phyloP scores from a whole-genome alignment of 2,329 filamentous ascomycete species.

The Nemania sp. region DNA sequence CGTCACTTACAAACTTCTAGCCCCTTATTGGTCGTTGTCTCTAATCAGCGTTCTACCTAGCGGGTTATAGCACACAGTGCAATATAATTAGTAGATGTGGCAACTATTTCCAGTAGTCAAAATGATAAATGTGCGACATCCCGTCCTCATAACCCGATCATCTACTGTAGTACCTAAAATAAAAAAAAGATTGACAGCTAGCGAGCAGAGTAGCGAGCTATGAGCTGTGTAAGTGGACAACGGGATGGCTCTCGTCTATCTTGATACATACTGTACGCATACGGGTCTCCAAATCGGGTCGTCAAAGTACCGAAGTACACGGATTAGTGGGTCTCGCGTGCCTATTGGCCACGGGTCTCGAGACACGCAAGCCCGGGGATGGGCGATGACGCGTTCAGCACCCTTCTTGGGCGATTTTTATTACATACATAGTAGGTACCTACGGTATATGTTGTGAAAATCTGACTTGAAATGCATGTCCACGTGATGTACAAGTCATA shows the following conservation, averaged over 20 bases:
- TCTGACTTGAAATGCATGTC: background rate
- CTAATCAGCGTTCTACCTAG: background rate
- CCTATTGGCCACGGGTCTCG: slow-evolving; percentile 2
- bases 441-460: too few relatives aligned
- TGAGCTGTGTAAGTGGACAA: too few relatives aligned
- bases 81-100: slow-evolving; percentile 1
- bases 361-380: slow-evolving; percentile 13
- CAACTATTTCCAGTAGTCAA: background rate
- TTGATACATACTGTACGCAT: background rate
- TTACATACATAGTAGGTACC: background rate
- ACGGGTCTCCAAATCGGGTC: slow-evolving; percentile 3
- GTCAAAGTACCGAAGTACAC: background rate
- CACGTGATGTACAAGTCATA: slow-evolving; percentile 27
- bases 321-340: background rate
- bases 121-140: slow-evolving; percentile 4
- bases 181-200: too few relatives aligned
- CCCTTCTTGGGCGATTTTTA: slow-evolving; percentile 1
- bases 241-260: background rate
- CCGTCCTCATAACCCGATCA: background rate
- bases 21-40: background rate
- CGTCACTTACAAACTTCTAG: background rate
- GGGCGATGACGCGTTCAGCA: slow-evolving; percentile 11
- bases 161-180: background rate
- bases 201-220: too few relatives aligned
- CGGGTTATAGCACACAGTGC: too few relatives aligned